Conservation (phyloP, 2,329 filamentous ascomycete genomes). For the Cercospora canescens region DNA sequence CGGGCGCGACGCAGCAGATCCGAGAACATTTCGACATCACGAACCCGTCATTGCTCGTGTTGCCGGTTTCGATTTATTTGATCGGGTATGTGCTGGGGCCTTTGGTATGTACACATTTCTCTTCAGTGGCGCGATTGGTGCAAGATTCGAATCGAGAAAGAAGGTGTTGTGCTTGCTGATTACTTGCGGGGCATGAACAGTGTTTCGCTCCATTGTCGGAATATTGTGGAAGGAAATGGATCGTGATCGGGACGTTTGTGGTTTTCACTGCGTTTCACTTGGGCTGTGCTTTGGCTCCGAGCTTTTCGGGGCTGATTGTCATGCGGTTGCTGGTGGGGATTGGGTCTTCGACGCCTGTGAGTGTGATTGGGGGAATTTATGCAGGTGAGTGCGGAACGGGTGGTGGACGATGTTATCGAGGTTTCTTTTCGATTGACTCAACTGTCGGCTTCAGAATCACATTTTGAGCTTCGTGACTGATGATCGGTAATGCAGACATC, state of each 20-base stretch:
- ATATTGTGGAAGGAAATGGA: constrained; percentile 46
- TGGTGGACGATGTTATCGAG: too few species aligned
- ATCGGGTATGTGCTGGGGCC: constrained; percentile 50
- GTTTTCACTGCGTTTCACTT: constrained; percentile 49
- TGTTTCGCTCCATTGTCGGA: constrained; percentile 48
- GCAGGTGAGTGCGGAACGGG: constrained; percentile 40
- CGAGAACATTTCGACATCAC: constrained; percentile 58
- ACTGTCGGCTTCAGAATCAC: too few species aligned
- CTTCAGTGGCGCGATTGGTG: too few species aligned
- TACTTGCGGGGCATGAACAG: neutral
- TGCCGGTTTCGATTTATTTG: constrained; percentile 53
- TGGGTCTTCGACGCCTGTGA: constrained; percentile 52
- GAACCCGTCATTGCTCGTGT: constrained; percentile 42
- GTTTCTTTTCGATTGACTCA: neutral
- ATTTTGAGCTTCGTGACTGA: neutral
- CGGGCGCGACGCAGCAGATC: constrained; percentile 62
- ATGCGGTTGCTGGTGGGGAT: constrained; percentile 48
- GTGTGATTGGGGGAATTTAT: constrained; percentile 61
- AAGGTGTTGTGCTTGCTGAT: neutral
- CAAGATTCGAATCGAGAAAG: too few species aligned
- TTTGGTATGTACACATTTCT: constrained; percentile 32
- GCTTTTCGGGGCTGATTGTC: constrained; percentile 45
- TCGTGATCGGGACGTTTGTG: constrained; percentile 54
- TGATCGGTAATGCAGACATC: constrained; percentile 48
- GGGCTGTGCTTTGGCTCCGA: constrained; percentile 46